Conservation (phyloP, 768 basidiomycete species). For the Mycena amicta region DNA sequence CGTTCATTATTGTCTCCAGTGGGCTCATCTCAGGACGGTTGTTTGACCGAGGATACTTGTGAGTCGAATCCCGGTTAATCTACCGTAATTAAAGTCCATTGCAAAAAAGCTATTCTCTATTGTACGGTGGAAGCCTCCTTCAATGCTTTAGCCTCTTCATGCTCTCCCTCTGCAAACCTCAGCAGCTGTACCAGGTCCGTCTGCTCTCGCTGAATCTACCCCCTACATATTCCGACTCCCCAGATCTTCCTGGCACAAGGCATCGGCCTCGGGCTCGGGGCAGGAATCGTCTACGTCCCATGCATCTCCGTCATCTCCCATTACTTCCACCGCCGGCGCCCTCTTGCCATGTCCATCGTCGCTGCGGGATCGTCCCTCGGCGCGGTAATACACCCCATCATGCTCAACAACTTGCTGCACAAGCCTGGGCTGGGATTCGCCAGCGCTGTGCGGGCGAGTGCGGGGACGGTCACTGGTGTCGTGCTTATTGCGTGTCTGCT, state of each 20-base stretch:
- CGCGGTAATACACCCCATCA: constrained; percentile 61
- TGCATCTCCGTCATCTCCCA: constrained; percentile 47
- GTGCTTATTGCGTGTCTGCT: constrained; percentile 41
- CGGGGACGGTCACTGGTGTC: constrained; percentile 40
- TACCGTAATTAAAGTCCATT: too few species aligned
- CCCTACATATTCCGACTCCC: too few species aligned
- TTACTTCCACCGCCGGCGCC: constrained; percentile 40
- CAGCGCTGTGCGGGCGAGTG: constrained; percentile 52
- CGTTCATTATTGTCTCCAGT: too few species aligned
- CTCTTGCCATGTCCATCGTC: constrained; percentile 47
- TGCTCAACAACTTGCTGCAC: constrained; percentile 58
- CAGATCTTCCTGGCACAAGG: constrained; percentile 48
- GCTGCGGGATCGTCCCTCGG: constrained; percentile 61
- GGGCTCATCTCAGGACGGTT: too few species aligned
- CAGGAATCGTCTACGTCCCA: constrained; percentile 48
- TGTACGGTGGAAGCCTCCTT: too few species aligned
- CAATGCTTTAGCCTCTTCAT: too few species aligned
- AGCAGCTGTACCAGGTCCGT: too few species aligned
- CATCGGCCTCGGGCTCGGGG: constrained; percentile 43
- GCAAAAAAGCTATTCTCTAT: too few species aligned
- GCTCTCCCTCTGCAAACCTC: too few species aligned
- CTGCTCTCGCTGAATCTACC: too few species aligned
- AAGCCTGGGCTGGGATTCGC: constrained; percentile 50
- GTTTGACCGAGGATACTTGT: too few species aligned
- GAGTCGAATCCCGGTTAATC: too few species aligned